Conservation (phyloP, 495 filamentous ascomycete genomes). For the Beverwykella pulmonaria region DNA sequence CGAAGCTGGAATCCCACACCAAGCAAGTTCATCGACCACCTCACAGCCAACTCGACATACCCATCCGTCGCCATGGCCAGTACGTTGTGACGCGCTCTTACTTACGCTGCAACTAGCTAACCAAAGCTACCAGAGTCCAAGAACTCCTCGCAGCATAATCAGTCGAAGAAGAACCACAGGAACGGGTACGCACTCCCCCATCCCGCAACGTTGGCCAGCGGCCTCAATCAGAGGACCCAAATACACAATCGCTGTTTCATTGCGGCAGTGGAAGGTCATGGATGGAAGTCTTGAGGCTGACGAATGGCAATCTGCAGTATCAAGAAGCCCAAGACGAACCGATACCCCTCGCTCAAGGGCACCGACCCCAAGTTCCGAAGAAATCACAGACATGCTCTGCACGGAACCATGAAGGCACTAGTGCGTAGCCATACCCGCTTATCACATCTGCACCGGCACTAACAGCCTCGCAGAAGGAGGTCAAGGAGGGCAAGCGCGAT, state of each 20-base stretch:
- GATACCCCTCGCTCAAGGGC: slow-evolving; percentile 98
- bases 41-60: slow-evolving; percentile 15
- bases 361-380: slow-evolving; percentile 99
- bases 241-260: neutral
- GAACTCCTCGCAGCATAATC: slow-evolving; percentile 99
- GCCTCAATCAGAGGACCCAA: neutral
- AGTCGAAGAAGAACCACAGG: slow-evolving; percentile 92
- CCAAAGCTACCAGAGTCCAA: slow-evolving; percentile 78
- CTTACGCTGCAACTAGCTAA: neutral
- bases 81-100: slow-evolving; percentile 34
- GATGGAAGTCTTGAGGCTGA: neutral
- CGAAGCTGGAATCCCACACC: neutral
- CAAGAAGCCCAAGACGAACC: slow-evolving; percentile 99
- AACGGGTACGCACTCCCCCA: slow-evolving; percentile 74
- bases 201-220: neutral
- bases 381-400: slow-evolving; percentile 98
- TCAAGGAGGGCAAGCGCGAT: slow-evolving; percentile 86
- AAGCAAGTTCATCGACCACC: slow-evolving; percentile 16
- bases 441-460: slow-evolving; percentile 8
- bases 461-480: slow-evolving; percentile 75
- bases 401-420: slow-evolving; percentile 96
- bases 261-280: slow-evolving; percentile 1
- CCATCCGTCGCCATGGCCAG: slow-evolving; percentile 54
- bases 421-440: slow-evolving; percentile 61
- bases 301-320: slow-evolving; percentile 64